phyloP scores from a whole-genome alignment of 208 protist genomes.

The Wallacemonas sp. region DNA sequence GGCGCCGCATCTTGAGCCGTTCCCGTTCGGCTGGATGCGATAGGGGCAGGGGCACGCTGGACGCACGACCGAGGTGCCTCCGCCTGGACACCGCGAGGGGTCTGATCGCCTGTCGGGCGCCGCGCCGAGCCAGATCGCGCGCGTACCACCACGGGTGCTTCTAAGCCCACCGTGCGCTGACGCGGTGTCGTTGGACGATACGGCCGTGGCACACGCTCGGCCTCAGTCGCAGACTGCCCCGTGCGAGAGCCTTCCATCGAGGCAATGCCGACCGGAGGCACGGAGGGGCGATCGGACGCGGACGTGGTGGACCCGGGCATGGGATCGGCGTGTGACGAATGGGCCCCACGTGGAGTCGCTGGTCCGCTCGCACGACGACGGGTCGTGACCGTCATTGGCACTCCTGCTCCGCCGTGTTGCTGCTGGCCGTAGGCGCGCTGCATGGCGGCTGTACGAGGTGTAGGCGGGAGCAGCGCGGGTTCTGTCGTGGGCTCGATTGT shows the following conservation, averaged over 20 bases:
- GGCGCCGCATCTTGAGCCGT: not conserved
- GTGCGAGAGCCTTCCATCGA: slow-evolving; percentile 1
- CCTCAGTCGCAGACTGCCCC: not conserved
- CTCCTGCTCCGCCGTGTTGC: not conserved
- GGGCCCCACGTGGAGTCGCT: too few relatives aligned
- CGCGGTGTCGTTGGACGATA: slow-evolving; percentile 6
- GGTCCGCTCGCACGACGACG: slow-evolving; percentile 5
- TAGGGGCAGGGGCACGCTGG: slow-evolving; percentile 4
- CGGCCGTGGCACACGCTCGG: not conserved
- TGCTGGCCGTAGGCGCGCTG: not conserved
- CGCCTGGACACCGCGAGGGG: too few relatives aligned
- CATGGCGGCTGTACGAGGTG: slow-evolving; percentile 4
- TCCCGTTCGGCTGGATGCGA: not conserved
- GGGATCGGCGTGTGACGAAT: too few relatives aligned
- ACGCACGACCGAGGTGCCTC: not conserved
- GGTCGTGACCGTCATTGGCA: slow-evolving; percentile 4
- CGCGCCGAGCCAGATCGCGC: not conserved
- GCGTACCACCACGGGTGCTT: slow-evolving; percentile 1
- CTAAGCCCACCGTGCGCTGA: slow-evolving; percentile 11
- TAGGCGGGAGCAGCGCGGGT: slow-evolving; percentile 10
- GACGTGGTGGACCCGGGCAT: not conserved
- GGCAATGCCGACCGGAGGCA: not conserved
- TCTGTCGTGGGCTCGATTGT: not conserved
- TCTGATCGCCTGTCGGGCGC: not conserved
- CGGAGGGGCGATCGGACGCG: not conserved